phyloP scores from a whole-genome alignment of 75 land plant genomes.

The Cryptomeria japonica region DNA sequence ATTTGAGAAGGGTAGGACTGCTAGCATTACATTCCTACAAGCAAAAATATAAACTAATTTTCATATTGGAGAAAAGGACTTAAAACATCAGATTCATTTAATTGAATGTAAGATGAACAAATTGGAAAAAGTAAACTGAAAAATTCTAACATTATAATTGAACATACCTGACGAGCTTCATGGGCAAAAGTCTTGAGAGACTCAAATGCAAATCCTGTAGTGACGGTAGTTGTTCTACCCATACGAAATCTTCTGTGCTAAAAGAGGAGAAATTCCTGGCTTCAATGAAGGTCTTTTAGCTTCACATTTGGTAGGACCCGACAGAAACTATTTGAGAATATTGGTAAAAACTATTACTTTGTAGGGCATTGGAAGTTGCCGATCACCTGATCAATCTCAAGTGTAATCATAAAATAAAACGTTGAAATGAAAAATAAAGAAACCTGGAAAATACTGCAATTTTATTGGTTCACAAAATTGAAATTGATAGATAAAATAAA shows the following conservation, averaged over 20 bases:
- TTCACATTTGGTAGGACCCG: neutral
- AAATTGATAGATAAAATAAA: neutral
- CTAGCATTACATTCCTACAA: neutral
- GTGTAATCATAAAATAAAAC: neutral
- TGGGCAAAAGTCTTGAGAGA: neutral
- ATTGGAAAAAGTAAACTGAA: neutral
- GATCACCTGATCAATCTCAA: neutral
- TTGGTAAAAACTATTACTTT: too few species aligned
- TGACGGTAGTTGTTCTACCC: neutral
- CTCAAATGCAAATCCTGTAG: neutral
- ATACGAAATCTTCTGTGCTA: neutral
- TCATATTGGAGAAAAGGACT: neutral
- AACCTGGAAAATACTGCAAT: neutral
- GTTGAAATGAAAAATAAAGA: neutral
- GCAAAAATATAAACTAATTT: neutral
- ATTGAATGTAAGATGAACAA: too few species aligned
- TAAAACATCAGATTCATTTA: neutral
- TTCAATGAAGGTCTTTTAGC: neutral
- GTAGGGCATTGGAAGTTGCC: neutral
- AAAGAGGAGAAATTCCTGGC: neutral
- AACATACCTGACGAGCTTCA: neutral
- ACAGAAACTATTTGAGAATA: neutral
- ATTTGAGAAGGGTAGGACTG: neutral
- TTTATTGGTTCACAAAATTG: neutral
- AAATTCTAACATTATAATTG: neutral